Evolutionary conservation across 1,139 yeast genomes (phyloP), one percentile per base, ranked within the genome.

Genomic region (Yamadazyma triangularis): DNA sequence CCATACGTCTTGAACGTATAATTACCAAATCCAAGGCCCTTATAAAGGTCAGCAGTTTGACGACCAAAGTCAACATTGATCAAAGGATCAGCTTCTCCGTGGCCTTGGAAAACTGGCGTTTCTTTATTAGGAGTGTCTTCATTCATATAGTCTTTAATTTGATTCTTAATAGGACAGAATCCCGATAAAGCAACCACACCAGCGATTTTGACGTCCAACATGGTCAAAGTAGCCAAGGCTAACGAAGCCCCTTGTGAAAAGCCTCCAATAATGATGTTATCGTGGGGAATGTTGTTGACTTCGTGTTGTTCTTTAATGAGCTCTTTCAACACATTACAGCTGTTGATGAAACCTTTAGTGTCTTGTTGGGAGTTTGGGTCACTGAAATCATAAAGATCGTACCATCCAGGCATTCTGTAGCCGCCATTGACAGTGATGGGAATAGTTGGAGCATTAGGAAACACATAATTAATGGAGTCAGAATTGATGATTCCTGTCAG

Each of bases 201-300:
- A 10, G 86, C 98, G 15, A 89, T 61, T 46, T 80, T 82, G 33
- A 61, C 52, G 15, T 81, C 78, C 25, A 72, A 55, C 24, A 55
- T 41, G 1, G 68, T 41, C n/a, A 52, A 43, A 8, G 67, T 52
- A 2, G 88, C 89, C 36, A 85, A 60, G 1, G 94, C 61, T 9
- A 89, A 44, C 1, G 95, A 91, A 29, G 88, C 95, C 36, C 98
- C 98, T 58, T 91, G 98, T 6, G 94, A 81, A 51, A 91, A 91
- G 1, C 98, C 98, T 22, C 97, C 97, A 39, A 91, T 64, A 11
- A 91, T 67, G 30, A 91, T 82, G 32, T 81, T 73, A 23, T 82
- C 79, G 0, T 88, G 61, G 2, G 80, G 73, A 23, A 89, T 73
- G 3, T 93, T 84, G 33, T 56, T 41, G 4, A 53, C 53, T 6